Conservation (phyloP, 2,329 filamentous ascomycete species). For the Pyrenochaeta sp. region DNA sequence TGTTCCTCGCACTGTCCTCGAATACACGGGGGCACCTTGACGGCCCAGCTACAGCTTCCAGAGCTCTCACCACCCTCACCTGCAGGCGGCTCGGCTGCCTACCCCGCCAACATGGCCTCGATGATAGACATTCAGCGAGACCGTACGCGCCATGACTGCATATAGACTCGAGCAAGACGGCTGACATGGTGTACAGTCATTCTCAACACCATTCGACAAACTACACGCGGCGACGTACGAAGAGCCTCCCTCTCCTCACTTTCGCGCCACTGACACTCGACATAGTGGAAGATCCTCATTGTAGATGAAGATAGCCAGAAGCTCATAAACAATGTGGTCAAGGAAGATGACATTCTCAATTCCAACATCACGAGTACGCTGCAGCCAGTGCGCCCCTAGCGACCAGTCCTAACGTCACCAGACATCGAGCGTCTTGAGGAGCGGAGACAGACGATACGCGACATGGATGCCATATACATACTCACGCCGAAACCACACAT, state of each 20-base stretch:
- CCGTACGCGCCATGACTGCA: slow-evolving; percentile 55
- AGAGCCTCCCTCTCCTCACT: slow-evolving; percentile 13
- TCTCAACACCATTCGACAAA: slow-evolving; percentile 75
- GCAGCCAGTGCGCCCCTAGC: not conserved
- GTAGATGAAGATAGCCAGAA: slow-evolving; percentile 84
- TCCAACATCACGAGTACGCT: slow-evolving; percentile 90
- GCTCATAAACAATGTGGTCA: slow-evolving; percentile 88
- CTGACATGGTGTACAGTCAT: slow-evolving; percentile 65
- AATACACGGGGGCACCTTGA: not conserved
- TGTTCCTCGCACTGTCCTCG: not conserved
- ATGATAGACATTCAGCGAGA: slow-evolving; percentile 86
- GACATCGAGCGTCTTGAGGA: slow-evolving; percentile 96
- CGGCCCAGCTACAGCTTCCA: slow-evolving; percentile 3
- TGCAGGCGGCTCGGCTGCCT: slow-evolving; percentile 25
- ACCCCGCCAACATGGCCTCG: slow-evolving; percentile 75
- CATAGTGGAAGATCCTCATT: slow-evolving; percentile 95
- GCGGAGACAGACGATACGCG: slow-evolving; percentile 79
- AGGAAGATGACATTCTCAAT: slow-evolving; percentile 96
- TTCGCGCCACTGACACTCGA: slow-evolving; percentile 37
- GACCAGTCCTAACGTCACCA: slow-evolving; percentile 54
- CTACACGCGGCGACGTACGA: slow-evolving; percentile 82
- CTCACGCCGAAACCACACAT: slow-evolving; percentile 86
- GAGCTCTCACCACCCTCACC: not conserved
- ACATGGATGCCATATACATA: slow-evolving; percentile 95
- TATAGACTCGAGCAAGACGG: not conserved